Evolutionary conservation across 306 rosid species (phyloP), one percentile per base, ranked within the genome.

Genomic region (Senna siamea): DNA sequence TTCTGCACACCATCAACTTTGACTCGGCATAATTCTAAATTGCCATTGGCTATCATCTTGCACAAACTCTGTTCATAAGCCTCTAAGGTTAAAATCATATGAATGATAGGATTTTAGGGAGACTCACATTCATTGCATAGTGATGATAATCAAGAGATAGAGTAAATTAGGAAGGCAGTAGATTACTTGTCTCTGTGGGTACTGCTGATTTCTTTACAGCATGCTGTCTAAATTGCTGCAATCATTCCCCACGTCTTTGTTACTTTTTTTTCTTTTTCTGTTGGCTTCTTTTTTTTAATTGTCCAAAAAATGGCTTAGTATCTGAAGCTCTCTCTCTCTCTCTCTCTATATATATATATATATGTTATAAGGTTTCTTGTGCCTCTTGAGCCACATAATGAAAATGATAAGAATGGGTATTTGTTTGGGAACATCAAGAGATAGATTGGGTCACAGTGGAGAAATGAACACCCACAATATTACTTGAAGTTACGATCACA

Each of bases 101-200:
- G 43, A n/a, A n/a, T 22, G 17, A 62, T 15, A 50, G 69, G 30
- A 74, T 6, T 60, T 50, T 51, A 8, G 44, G 50, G 43, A 61
- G 22, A 74, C 6, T 18, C 22, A 58, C 43, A 14, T 57, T 62
- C 53, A 9, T 44, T 17, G 22, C 53, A 15, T 54, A 1, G 59
- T n/a, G 37, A 22, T 53, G 18, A 14, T 70, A 17, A 34, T 32
- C 17, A 19, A 32, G 20, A 32, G 65, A 59, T 13, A 12, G n/a
- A n/a, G n/a, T n/a, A 34, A 2, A 58, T 30, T 58, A 58, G 41
- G 41, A 58, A 30, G 6, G 23, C 9, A 7, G 44, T 38, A n/a
- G n/a, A n/a, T n/a, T n/a, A n/a, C n/a, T n/a, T n/a, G n/a, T n/a
- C n/a, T n/a, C n/a, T n/a, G n/a, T n/a, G n/a, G n/a, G n/a, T n/a